phyloP scores from a whole-genome alignment of 2,329 filamentous ascomycete genomes.

The Monilinia fructicola region DNA sequence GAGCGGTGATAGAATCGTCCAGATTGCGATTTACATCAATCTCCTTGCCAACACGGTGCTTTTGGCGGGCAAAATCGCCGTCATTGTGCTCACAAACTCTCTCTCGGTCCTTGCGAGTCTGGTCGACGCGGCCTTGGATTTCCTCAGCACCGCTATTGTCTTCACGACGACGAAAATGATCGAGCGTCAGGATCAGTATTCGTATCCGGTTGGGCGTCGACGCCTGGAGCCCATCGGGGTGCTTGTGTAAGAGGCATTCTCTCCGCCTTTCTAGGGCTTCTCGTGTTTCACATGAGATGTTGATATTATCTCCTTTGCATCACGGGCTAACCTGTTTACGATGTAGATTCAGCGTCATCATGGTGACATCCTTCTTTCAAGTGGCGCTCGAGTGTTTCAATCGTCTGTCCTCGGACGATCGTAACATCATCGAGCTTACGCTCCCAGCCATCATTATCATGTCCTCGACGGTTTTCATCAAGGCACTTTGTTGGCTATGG shows the following conservation, averaged over 20 bases:
- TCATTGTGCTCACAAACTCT: conserved; percentile 55
- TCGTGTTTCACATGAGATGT: neutral
- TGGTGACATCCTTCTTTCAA: conserved; percentile 62
- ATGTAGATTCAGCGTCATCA: conserved; percentile 55
- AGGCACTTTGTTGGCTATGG: conserved; percentile 60
- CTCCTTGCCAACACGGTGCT: conserved; percentile 59
- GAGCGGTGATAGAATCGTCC: conserved; percentile 72
- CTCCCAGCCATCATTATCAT: conserved; percentile 57
- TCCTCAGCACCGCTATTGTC: conserved; percentile 58
- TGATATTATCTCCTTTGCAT: neutral
- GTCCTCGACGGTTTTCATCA: conserved; percentile 56
- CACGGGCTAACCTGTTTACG: neutral
- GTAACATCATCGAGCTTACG: conserved; percentile 51
- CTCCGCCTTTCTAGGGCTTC: neutral
- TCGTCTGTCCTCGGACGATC: conserved; percentile 53
- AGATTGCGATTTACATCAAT: conserved; percentile 78
- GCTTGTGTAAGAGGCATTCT: conserved; percentile 46
- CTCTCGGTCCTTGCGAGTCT: conserved; percentile 61
- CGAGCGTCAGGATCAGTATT: conserved; percentile 44
- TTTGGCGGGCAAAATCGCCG: conserved; percentile 55
- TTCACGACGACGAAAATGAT: conserved; percentile 61
- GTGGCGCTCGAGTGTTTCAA: conserved; percentile 60
- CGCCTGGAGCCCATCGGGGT: conserved; percentile 62
- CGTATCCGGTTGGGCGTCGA: conserved; percentile 56
- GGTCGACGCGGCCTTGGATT: conserved; percentile 60